Evolutionary conservation across 192 early-diverging fungal species (phyloP).

Genomic region (Cetraspora pellucida): DNA sequence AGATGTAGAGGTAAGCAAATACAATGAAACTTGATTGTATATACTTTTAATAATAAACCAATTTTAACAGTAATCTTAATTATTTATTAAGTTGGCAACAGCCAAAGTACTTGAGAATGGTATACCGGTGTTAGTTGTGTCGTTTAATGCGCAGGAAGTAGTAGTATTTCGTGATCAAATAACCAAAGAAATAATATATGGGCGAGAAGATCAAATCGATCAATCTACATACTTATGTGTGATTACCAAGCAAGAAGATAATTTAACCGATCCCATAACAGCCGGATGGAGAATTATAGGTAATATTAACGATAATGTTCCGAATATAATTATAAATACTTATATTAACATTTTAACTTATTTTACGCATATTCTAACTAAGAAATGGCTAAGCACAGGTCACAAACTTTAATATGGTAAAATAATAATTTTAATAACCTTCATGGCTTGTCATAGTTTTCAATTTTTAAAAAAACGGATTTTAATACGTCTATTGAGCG

Average conservation of each 20-base stretch:
- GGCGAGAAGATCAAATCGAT: conserved; percentile 89
- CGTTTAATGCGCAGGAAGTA: conserved; percentile 93
- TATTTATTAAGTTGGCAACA: conserved; percentile 61
- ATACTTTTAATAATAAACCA: neutral
- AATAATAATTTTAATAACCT: neutral
- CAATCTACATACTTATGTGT: conserved; percentile 85
- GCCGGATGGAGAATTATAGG: conserved; percentile 90
- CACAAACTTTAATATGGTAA: conserved; percentile 33
- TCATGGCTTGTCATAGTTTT: too few relatives aligned
- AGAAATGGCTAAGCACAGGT: conserved; percentile 75
- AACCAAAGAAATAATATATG: conserved; percentile 85
- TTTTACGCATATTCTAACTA: neutral
- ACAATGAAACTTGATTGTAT: neutral
- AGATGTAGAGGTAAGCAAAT: conserved; percentile 71
- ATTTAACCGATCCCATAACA: conserved; percentile 79
- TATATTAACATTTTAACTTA: neutral
- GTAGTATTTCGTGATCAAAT: conserved; percentile 86
- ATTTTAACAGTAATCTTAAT: neutral
- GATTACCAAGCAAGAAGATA: conserved; percentile 86
- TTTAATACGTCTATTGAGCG: too few relatives aligned
- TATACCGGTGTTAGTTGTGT: conserved; percentile 86
- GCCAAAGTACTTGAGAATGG: conserved; percentile 93
- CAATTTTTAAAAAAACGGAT: too few relatives aligned
- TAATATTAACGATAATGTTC: neutral
- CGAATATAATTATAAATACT: neutral